Evolutionary conservation across 2,329 filamentous ascomycete species (phyloP), one percentile per base, ranked within the genome.

Genomic region (Venturia effusa): DNA sequence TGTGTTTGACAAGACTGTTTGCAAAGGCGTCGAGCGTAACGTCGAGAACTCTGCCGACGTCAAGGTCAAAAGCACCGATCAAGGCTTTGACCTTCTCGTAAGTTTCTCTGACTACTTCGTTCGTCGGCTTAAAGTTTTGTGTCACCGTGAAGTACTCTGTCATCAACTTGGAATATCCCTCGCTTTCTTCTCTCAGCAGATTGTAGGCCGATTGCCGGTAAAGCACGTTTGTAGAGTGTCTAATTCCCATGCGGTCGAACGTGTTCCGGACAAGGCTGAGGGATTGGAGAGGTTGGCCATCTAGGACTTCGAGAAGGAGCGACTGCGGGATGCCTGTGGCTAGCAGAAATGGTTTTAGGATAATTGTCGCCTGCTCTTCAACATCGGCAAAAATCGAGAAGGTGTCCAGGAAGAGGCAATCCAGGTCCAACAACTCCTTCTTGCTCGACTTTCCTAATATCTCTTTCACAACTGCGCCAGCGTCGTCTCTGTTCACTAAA

Each of bases 171-270:
- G 94, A 92, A 73, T 96, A 99, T 48, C 95, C 94, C 76, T 99
- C 94, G 0, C 91, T 91, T 75, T 99, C 94, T 77, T 99, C 94
- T 55, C 94, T 87, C 24, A 99, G 80, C 8, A 99, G 79, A 71
- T 99, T 99, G 79, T 96, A 97, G 74, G 96, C 97, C 17, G 93
- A 91, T 75, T 97, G 94, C 66, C 92, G 88, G 74, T 99, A 99
- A 0, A 99, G 83, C 4, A 94, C 81, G 70, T 97, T 96, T 8
- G 94, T 99, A 60, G 92, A 89, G 71, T 95, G 92, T 64, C 93
- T 87, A 68, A 96, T 92, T 19, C 88, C 88, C 72, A 94, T 85
- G 68, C 88, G 88, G 64, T 84, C 81, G 74, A 97, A 99, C 6
- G 88, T 93, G n/a, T 88, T 85, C 61, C 92, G 85, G 60, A 96